Conservation (phyloP, 2,329 filamentous ascomycete genomes). For the Boeremia exigua region DNA sequence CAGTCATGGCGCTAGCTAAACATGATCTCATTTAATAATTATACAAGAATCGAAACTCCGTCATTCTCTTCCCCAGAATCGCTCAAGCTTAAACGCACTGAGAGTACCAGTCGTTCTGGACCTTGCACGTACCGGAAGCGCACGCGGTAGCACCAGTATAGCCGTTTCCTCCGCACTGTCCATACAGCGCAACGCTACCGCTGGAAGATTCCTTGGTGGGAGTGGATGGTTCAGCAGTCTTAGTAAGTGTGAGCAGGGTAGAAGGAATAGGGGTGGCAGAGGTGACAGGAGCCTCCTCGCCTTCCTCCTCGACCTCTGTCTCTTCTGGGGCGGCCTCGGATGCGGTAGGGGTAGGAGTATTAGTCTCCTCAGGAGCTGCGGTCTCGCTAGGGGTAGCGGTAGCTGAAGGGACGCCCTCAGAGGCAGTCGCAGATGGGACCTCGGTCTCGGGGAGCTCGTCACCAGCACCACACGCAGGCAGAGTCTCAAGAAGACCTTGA, state of each 20-base stretch:
- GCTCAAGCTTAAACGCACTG: constrained; percentile 42
- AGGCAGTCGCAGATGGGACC: neutral
- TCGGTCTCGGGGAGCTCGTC: neutral
- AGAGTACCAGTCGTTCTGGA: constrained; percentile 50
- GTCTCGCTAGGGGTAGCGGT: neutral
- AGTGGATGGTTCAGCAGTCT: constrained; percentile 1
- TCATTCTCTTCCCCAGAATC: neutral
- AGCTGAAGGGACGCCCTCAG: neutral
- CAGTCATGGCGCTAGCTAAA: neutral
- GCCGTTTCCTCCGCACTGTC: constrained; percentile 51
- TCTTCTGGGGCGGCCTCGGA: neutral
- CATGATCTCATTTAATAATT: neutral
- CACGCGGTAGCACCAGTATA: constrained; percentile 50
- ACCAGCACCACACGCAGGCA: constrained; percentile 24
- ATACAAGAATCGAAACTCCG: neutral
- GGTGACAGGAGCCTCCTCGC: neutral
- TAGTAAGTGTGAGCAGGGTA: constrained; percentile 9
- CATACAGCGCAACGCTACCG: constrained; percentile 24
- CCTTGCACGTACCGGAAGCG: constrained; percentile 45
- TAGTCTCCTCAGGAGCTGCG: neutral
- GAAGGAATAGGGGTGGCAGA: neutral
- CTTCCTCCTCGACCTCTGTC: neutral
- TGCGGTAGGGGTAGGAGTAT: neutral
- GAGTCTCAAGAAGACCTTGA: constrained; percentile 25
- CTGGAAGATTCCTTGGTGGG: constrained; percentile 6